phyloP scores from a whole-genome alignment of 2,329 filamentous ascomycete genomes.

The Pezizomycotina sp. region DNA sequence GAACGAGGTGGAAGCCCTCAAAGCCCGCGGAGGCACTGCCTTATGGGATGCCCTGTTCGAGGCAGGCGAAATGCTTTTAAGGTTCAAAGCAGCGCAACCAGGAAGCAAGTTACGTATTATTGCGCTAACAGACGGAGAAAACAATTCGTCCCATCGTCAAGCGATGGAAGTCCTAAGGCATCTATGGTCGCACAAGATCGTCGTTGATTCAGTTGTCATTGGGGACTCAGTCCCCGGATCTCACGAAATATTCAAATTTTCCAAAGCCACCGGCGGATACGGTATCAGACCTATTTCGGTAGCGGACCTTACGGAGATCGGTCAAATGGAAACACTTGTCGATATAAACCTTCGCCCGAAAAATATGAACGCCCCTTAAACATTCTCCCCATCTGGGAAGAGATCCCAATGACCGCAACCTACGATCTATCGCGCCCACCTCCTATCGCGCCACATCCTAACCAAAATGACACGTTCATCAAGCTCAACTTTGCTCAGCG shows the following conservation, averaged over 20 bases:
- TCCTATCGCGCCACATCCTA: neutral
- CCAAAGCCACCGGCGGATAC: slow-evolving; percentile 15
- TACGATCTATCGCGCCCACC: neutral
- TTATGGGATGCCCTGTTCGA: slow-evolving; percentile 19
- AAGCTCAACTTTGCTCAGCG: neutral
- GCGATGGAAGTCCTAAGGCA: slow-evolving; percentile 12
- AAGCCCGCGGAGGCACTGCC: slow-evolving; percentile 9
- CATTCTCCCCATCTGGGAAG: neutral
- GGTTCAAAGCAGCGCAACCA: slow-evolving; percentile 15
- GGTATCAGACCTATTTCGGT: slow-evolving; percentile 11
- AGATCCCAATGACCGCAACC: neutral
- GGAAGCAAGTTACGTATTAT: slow-evolving; percentile 17
- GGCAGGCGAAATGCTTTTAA: slow-evolving; percentile 13
- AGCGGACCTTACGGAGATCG: neutral
- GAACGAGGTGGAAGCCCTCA: slow-evolving; percentile 11
- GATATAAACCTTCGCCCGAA: neutral
- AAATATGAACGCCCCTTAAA: neutral
- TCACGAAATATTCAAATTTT: slow-evolving; percentile 10
- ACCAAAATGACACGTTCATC: neutral
- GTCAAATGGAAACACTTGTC: neutral
- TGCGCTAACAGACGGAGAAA: slow-evolving; percentile 16
- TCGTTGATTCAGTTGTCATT: slow-evolving; percentile 15
- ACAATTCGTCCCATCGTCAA: slow-evolving; percentile 14
- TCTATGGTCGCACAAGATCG: slow-evolving; percentile 17
- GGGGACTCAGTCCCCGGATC: slow-evolving; percentile 11